These are phyloP conservation scores for Trametes polyzona DNA, from an alignment of 1,284 basidiomycete genomes.

Conservation along the genomic window DNA sequence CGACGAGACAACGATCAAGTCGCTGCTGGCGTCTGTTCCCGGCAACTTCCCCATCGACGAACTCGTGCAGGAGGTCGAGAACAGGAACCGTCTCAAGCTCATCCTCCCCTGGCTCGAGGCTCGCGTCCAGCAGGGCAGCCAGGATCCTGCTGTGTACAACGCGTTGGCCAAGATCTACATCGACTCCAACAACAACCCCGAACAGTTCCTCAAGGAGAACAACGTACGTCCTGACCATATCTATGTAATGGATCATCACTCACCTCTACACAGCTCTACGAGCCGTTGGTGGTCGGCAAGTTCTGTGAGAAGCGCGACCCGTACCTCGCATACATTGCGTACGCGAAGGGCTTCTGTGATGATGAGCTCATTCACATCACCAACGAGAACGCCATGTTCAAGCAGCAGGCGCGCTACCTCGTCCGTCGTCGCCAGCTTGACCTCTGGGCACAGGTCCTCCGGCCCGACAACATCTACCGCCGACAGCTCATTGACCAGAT, in stretches of 20 bases:
- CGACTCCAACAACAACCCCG: conserved; percentile 98
- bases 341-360: conserved; percentile 99
- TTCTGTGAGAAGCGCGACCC: conserved; percentile 99
- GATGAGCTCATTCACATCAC: conserved; percentile 97
- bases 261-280: conserved; percentile 92
- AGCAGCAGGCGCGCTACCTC: conserved; percentile 98
- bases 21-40: conserved; percentile 89
- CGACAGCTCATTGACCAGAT: conserved; percentile 97
- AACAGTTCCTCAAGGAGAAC: conserved; percentile 98
- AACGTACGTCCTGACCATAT: conserved; percentile 61
- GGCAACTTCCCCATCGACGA: conserved; percentile 99
- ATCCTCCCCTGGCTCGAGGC: conserved; percentile 97
- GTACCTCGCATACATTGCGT: conserved; percentile 98
- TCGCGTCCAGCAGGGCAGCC: conserved; percentile 89
- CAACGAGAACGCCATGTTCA: conserved; percentile 99
- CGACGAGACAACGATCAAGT: conserved; percentile 96
- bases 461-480: conserved; percentile 89
- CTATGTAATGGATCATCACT: no score
- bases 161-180: conserved; percentile 99
- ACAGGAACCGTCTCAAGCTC: conserved; percentile 94
- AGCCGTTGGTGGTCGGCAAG: conserved; percentile 95
- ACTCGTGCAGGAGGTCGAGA: conserved; percentile 96
- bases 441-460: conserved; percentile 96
- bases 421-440: conserved; percentile 96
- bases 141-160: conserved; percentile 94